Conservation (phyloP, 1,284 basidiomycete genomes). For the Meripilus lineatus region DNA sequence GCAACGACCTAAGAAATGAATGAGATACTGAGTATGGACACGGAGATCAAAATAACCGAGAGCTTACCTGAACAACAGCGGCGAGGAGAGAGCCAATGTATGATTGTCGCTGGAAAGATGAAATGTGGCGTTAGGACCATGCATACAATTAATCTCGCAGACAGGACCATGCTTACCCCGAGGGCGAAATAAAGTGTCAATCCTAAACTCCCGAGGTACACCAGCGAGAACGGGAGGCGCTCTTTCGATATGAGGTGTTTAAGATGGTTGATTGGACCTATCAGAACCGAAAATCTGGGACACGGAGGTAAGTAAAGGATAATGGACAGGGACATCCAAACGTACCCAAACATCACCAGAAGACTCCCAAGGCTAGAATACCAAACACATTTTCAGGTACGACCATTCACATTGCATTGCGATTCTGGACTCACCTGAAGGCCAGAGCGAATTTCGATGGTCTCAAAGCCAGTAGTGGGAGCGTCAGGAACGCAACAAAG, state of each 20-base stretch:
- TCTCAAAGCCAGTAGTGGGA: slow-evolving; percentile 80
- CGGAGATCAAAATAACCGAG: too few relatives aligned
- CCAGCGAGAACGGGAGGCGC: slow-evolving; percentile 81
- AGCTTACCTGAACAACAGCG: slow-evolving; percentile 69
- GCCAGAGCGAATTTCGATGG: slow-evolving; percentile 88
- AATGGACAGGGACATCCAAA: slow-evolving; percentile 21
- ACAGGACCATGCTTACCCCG: slow-evolving; percentile 68
- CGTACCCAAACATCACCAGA: slow-evolving; percentile 84
- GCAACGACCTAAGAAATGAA: slow-evolving; percentile 56
- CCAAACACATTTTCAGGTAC: too few relatives aligned
- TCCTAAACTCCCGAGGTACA: slow-evolving; percentile 79
- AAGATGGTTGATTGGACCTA: slow-evolving; percentile 82
- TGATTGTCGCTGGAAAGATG: slow-evolving; percentile 55
- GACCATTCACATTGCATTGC: too few relatives aligned
- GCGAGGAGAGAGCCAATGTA: slow-evolving; percentile 81
- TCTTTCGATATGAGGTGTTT: slow-evolving; percentile 86
- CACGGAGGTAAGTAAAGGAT: too few relatives aligned
- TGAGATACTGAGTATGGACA: background rate
- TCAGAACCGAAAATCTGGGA: slow-evolving; percentile 80
- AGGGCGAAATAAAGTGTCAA: slow-evolving; percentile 89
- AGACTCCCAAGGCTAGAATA: slow-evolving; percentile 68
- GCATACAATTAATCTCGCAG: too few relatives aligned
- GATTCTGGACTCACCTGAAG: slow-evolving; percentile 58
- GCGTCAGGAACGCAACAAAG: slow-evolving; percentile 88
- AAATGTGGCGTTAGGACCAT: background rate